Conservation (phyloP, 352 stramenopile genomes). For the Phytopythium cucurbitacearum region DNA sequence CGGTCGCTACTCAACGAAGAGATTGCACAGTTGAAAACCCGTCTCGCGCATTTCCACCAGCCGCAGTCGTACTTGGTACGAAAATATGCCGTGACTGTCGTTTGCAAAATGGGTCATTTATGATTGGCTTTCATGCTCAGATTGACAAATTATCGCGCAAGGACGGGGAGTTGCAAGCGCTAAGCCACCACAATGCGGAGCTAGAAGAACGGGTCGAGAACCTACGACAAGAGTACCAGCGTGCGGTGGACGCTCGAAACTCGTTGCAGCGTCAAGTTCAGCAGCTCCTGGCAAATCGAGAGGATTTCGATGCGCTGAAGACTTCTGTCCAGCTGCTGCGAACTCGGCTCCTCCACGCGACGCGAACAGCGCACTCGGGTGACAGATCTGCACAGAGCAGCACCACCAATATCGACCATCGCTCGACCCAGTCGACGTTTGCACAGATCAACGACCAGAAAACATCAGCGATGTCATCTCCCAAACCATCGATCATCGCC, state of each 20-base stretch:
- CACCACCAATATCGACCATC: background rate
- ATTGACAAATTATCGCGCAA: constrained; percentile 56
- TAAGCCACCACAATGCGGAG: constrained; percentile 15
- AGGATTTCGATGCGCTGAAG: constrained; percentile 67
- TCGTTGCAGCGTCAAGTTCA: constrained; percentile 62
- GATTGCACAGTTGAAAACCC: constrained; percentile 24
- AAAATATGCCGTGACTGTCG: background rate
- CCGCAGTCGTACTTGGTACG: constrained; percentile 70
- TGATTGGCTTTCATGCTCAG: constrained; percentile 13
- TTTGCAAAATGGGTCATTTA: constrained; percentile 1
- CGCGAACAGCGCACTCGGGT: background rate
- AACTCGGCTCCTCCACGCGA: constrained; percentile 10
- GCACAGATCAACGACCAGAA: background rate
- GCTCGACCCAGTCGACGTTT: background rate
- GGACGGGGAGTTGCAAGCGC: constrained; percentile 39
- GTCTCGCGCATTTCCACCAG: constrained; percentile 54
- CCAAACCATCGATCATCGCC: constrained; percentile 23
- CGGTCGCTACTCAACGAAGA: constrained; percentile 22
- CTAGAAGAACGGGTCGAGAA: constrained; percentile 34
- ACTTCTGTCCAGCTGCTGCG: constrained; percentile 41
- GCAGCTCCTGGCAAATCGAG: constrained; percentile 48
- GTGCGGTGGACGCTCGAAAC: constrained; percentile 30
- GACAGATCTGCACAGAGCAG: constrained; percentile 16
- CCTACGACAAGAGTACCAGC: constrained; percentile 39
- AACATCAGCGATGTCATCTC: constrained; percentile 10